Percentiles rank a stretch among this genome's conserved stretches.
Evolutionary conservation across 345 rosid genomes (phyloP).

Genomic region (Rhizophora apiculata): DNA sequence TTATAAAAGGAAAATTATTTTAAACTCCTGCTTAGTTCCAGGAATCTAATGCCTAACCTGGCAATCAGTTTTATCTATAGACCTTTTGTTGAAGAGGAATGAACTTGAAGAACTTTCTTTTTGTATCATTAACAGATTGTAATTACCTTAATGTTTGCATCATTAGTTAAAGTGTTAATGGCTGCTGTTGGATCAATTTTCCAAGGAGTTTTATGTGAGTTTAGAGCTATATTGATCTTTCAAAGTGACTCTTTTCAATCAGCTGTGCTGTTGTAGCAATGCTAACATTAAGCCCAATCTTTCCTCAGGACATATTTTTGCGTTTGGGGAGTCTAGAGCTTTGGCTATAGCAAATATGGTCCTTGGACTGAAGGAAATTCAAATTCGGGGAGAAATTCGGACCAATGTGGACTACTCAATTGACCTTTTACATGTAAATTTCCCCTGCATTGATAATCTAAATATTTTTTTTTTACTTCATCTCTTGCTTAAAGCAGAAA

Average conservation of each 20-base stretch:
- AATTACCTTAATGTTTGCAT: too few relatives aligned
- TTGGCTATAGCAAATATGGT: slow-evolving; percentile 99
- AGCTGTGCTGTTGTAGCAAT: not conserved
- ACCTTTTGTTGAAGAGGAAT: too few relatives aligned
- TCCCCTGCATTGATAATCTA: slow-evolving; percentile 20
- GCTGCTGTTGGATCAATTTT: too few relatives aligned
- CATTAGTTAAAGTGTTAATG: too few relatives aligned
- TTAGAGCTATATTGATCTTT: not conserved
- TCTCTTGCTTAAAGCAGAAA: not conserved
- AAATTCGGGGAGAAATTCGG: slow-evolving; percentile 96
- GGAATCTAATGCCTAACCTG: not conserved
- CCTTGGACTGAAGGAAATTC: slow-evolving; percentile 97
- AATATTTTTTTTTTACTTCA: not conserved
- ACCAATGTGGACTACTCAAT: slow-evolving; percentile 97
- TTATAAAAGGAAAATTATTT: too few relatives aligned
- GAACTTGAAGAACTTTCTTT: too few relatives aligned
- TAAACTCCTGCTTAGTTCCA: not conserved
- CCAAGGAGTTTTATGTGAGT: not conserved
- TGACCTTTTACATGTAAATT: slow-evolving; percentile 86
- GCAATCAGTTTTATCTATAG: too few relatives aligned
- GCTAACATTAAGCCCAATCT: not conserved
- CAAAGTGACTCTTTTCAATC: slow-evolving; percentile 7
- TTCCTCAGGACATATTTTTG: slow-evolving; percentile 85
- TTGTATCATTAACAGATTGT: too few relatives aligned
- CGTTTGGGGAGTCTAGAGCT: slow-evolving; percentile 98